Evolutionary conservation across 163 green algal genomes (phyloP), one percentile per base, ranked within the genome.

Genomic region (Smithsoniella earleae): DNA sequence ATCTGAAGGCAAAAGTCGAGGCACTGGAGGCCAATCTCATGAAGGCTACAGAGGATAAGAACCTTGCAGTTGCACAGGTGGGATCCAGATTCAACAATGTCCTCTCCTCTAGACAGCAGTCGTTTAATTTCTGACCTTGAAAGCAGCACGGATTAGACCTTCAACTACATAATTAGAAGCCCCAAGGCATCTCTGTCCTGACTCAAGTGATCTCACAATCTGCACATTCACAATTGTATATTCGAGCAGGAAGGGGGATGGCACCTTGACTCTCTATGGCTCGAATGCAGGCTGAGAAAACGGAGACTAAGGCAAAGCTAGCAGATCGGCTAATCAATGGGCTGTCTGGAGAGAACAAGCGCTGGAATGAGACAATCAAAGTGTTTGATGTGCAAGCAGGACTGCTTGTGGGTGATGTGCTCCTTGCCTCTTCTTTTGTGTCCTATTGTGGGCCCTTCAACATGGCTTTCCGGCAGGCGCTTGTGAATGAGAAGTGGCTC

Each of bases 21-120:
- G 72, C 76, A 33, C 85, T 97, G 46, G 92, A 97, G 81, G 84
- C 87, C 46, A 82, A 76, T 40, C 84, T 97, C 4, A 92, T 93
- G 85, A 90, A 91, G 76, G 91, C 91, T 16, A 95, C 90, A 2
- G 83, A 89, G 54, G 91, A 97, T 78, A 96, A 96, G 86, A 95
- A 95, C 75, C 76, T 74, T 3, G 91, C 91, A 33, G 83, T 95
- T 22, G 87, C 89, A 18, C 82, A 87, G 75, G 82, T 80, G 46
- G 22, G 63, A 5, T 13, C 10, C 40, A 49, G 40, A 49, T 22
- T n/a, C n/a, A n/a, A n/a, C n/a, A n/a, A n/a, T n/a, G n/a, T n/a
- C n/a, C n/a, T n/a, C n/a, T n/a, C n/a, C n/a, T n/a, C n/a, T n/a
- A n/a, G n/a, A n/a, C n/a, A n/a, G n/a, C n/a, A n/a, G n/a, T n/a